These are phyloP conservation scores for Leucaena leucocephala DNA, from an alignment of 306 rosid species.

Conservation along the genomic window DNA sequence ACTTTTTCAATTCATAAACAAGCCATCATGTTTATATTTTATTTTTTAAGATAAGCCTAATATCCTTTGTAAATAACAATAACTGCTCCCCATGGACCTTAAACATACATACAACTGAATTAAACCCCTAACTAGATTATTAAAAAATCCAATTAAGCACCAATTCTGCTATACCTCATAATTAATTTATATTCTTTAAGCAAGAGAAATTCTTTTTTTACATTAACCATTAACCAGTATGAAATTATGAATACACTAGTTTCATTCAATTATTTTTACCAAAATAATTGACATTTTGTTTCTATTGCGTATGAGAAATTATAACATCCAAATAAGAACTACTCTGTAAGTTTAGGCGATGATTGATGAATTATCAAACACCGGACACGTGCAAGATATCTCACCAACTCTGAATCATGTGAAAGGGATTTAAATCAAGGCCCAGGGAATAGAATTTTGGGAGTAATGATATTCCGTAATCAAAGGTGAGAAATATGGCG, in stretches of 20 bases:
- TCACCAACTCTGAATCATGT: background rate
- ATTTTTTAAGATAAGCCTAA: no score
- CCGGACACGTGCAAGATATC: no score
- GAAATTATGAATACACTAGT: background rate
- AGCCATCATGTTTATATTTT: background rate
- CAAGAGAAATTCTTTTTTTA: background rate
- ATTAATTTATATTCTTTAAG: background rate
- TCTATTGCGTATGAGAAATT: background rate
- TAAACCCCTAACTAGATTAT: no score
- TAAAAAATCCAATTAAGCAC: no score
- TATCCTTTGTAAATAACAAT: no score
- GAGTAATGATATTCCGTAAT: background rate
- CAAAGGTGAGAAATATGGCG: background rate
- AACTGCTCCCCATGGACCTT: no score
- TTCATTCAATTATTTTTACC: background rate
- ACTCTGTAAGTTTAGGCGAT: no score
- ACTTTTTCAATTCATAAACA: background rate
- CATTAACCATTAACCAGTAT: background rate
- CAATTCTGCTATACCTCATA: no score
- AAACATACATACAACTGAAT: no score
- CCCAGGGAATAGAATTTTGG: background rate
- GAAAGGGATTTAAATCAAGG: background rate
- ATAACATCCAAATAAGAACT: background rate
- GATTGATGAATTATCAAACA: no score
- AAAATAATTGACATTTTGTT: background rate